Conservation (phyloP, 2,329 filamentous ascomycete genomes). For the Pseudogymnoascus sp. region DNA sequence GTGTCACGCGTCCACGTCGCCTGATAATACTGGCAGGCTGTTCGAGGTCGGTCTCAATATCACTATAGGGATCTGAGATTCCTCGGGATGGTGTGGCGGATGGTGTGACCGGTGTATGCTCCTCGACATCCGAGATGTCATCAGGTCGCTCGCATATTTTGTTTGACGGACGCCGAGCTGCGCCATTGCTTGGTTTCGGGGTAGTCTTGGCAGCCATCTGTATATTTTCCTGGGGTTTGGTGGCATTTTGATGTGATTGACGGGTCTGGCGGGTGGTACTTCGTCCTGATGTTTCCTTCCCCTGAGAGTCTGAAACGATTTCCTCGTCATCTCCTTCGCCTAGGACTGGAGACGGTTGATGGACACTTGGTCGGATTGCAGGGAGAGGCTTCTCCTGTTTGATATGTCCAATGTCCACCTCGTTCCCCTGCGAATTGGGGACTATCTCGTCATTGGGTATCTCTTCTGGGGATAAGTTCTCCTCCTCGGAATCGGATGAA, state of each 20-base stretch:
- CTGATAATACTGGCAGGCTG: not conserved
- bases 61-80: constrained; percentile 3
- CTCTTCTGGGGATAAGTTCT: not conserved
- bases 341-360: not conserved
- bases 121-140: not conserved
- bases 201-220: not conserved
- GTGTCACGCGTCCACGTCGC: not conserved
- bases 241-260: not conserved
- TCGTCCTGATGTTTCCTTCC: not conserved
- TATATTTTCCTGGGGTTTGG: not conserved
- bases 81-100: not conserved
- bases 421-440: not conserved
- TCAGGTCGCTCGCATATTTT: not conserved
- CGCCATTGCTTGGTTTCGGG: not conserved
- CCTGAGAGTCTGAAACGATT: not conserved
- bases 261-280: not conserved
- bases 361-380: not conserved
- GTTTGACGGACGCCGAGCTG: not conserved
- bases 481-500: not conserved
- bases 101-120: not conserved
- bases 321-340: not conserved
- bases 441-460: not conserved
- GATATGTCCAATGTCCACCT: not conserved
- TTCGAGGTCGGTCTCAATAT: not conserved
- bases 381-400: not conserved